Conservation (phyloP, 2,329 filamentous ascomycete genomes). For the Cordyceps fumosorosea region DNA sequence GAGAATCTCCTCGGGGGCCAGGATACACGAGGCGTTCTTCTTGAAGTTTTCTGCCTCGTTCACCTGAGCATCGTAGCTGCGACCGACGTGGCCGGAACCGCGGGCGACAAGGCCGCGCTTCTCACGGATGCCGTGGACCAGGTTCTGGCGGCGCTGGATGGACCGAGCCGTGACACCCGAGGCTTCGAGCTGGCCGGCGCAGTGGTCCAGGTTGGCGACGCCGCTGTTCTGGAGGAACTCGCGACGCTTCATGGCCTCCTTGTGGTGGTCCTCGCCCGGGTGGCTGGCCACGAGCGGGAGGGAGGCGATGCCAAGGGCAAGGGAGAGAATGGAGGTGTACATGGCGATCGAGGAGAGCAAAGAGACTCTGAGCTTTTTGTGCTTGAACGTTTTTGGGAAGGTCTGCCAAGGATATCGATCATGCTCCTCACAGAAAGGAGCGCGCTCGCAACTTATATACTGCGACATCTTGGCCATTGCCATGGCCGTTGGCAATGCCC, state of each 20-base stretch:
- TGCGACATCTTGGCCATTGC: not conserved
- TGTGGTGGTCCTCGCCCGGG: slow-evolving; percentile 36
- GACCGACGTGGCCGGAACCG: not conserved
- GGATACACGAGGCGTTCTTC: slow-evolving; percentile 35
- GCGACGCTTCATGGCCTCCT: slow-evolving; percentile 39
- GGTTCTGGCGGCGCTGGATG: slow-evolving; percentile 32
- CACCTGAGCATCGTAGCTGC: slow-evolving; percentile 24
- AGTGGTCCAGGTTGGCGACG: slow-evolving; percentile 34
- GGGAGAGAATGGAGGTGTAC: not conserved
- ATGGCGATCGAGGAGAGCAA: not conserved
- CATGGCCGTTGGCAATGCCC: not conserved
- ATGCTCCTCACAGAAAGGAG: not conserved
- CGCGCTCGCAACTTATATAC: not conserved
- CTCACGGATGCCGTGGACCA: slow-evolving; percentile 31
- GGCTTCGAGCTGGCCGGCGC: slow-evolving; percentile 33
- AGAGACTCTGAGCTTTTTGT: not conserved
- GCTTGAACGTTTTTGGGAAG: not conserved
- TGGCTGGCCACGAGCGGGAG: slow-evolving; percentile 25
- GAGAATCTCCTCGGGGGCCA: slow-evolving; percentile 40
- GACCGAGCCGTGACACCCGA: slow-evolving; percentile 35
- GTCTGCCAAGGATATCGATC: not conserved
- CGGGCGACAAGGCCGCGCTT: slow-evolving; percentile 24
- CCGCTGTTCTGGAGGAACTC: slow-evolving; percentile 33
- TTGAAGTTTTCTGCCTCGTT: slow-evolving; percentile 27
- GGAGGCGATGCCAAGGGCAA: slow-evolving; percentile 13